phyloP scores from a whole-genome alignment of 1,139 yeast species.

The Candida sojae region DNA sequence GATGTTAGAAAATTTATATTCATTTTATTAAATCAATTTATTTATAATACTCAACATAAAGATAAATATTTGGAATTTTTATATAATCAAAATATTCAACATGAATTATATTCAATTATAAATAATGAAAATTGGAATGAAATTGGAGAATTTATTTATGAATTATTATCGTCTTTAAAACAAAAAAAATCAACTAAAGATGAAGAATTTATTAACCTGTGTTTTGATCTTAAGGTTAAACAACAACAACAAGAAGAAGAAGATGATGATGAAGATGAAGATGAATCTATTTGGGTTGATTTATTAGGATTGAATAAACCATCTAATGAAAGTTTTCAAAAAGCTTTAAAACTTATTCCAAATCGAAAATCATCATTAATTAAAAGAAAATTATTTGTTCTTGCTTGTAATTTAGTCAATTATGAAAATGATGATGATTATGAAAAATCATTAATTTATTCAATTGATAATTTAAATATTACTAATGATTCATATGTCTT shows the following conservation, averaged over 20 bases:
- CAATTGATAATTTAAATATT: slow-evolving; percentile 9
- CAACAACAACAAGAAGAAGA: slow-evolving; percentile 1
- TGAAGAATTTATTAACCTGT: slow-evolving; percentile 3
- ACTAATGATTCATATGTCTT: slow-evolving; percentile 27
- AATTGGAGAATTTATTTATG: slow-evolving; percentile 10
- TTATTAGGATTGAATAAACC: slow-evolving; percentile 21
- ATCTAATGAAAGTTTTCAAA: slow-evolving; percentile 10
- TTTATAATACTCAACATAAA: slow-evolving; percentile 27
- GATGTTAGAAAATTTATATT: slow-evolving; percentile 10
- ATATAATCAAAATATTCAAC: slow-evolving; percentile 3
- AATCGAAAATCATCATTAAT: slow-evolving; percentile 13
- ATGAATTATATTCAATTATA: slow-evolving; percentile 3
- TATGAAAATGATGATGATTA: slow-evolving; percentile 21
- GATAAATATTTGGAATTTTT: slow-evolving; percentile 9
- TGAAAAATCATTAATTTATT: slow-evolving; percentile 19
- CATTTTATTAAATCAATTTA: slow-evolving; percentile 36
- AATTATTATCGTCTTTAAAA: slow-evolving; percentile 3
- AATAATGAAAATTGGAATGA: slow-evolving; percentile 5
- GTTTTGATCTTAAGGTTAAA: background rate
- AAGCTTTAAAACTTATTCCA: slow-evolving; percentile 12
- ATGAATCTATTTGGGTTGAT: slow-evolving; percentile 16
- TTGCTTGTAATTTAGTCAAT: slow-evolving; percentile 34
- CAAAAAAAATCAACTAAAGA: slow-evolving; percentile 4
- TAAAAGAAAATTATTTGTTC: slow-evolving; percentile 35
- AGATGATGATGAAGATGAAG: slow-evolving; percentile 17